A percentile compares a stretch with the other conserved stretches of the same genome.
phyloP scores from a whole-genome alignment of 495 filamentous ascomycete species.

The Penicillium pancosmium region DNA sequence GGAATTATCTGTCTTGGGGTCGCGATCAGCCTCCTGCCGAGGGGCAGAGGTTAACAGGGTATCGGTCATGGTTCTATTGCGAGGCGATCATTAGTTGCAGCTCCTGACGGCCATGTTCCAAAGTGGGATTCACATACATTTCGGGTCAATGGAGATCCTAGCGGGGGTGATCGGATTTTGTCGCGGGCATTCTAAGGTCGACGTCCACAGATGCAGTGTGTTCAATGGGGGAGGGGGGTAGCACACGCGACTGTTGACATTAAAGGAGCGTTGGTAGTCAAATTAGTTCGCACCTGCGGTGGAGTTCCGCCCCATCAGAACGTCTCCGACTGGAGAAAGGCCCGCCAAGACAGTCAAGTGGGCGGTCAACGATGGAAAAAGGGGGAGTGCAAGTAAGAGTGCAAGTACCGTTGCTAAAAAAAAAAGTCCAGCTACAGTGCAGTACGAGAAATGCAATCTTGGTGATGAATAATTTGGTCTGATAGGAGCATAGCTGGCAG shows the following conservation, averaged over 20 bases:
- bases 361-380: constrained; percentile 22
- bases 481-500: background rate
- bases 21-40: constrained; percentile 27
- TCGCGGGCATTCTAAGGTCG: constrained; percentile 19
- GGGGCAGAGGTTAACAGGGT: constrained; percentile 21
- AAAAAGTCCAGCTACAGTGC: no score
- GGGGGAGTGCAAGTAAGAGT: constrained; percentile 1
- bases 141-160: constrained; percentile 23
- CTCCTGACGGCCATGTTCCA: constrained; percentile 9
- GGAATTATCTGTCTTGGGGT: constrained; percentile 20
- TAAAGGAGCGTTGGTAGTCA: constrained; percentile 33
- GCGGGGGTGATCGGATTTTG: constrained; percentile 3
- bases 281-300: constrained; percentile 32
- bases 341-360: constrained; percentile 31
- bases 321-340: constrained; percentile 30
- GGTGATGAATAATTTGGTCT: background rate
- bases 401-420: background rate
- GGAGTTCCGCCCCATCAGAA: constrained; percentile 34
- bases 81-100: constrained; percentile 25
- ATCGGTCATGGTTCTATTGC: constrained; percentile 33
- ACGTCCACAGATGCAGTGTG: background rate
- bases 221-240: constrained; percentile 8
- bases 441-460: no score
- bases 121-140: constrained; percentile 21
- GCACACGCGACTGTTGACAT: constrained; percentile 24